Base-by-base conservation (phyloP, 768 basidiomycete species). In the Lentinus brumalis region DNA sequence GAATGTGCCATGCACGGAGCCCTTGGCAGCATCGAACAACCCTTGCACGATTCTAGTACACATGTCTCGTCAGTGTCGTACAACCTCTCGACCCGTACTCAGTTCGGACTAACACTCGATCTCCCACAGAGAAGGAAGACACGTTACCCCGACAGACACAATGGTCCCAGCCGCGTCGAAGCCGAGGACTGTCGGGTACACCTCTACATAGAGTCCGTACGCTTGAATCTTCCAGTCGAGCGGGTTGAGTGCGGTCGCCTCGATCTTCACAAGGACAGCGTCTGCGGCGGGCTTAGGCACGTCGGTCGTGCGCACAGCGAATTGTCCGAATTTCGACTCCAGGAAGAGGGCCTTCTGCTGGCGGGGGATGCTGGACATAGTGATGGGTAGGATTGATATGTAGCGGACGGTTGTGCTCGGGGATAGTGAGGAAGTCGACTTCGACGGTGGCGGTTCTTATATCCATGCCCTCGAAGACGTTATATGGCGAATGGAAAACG, bases 231-330 rank as follows among this genome's bases (percentile, higher is more conserved):
- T 60, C 60, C 63, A 67, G 44, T 67, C 66, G 15, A 64, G 50
- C 18, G 83, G 84, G 65, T 84, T 83, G 10, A 85, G 73, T 2
- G 74, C 79, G 4, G 70, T 66, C 0, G 78, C 64, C 41, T 75
- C 64, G 50, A 81, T 57, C 60, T 78, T 75, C 57, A 83, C 71
- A 53, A 83, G 71, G 14, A 83, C 51, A 59, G 83, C 73, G 8
- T 75, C 75, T 3, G 68, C 66, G 1, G 75, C 73, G 0, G 80
- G 80, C 42, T 64, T 71, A 12, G 74, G 74, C 42, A 74, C 64
- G 6, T 41, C 44, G 29, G 42, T 46, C 1, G 51, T 38, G 9
- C 18, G 18, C 9, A 67, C 57, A 3, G 10, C 50, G 47, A 61
- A 62, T 8, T 57, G 15, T 15, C 63, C 66, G 5, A 53, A 30